Evolutionary conservation across 768 basidiomycete species (phyloP), one percentile per base, ranked within the genome.

Genomic region (Termitomyces sp.): DNA sequence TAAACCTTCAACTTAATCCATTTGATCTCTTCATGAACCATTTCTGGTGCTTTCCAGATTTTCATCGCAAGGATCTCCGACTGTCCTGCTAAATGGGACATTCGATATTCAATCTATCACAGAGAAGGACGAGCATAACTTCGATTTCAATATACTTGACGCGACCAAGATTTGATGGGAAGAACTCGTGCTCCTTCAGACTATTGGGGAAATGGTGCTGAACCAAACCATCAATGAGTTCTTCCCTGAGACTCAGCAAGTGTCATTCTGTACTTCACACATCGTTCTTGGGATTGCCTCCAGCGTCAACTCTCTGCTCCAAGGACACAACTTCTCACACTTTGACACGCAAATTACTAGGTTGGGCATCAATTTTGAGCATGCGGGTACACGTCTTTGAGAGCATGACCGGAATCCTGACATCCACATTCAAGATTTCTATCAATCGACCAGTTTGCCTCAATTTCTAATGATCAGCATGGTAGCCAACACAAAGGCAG

Each of bases 181-280:
- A 68, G 89, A 93, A 55, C 69, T 87, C 3, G 85, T 94, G 0
- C 92, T 93, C 0, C 75, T 95, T 14, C 77, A 88, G 63, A 76
- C 82, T 61, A 87, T 95, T 49, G 93, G 93, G 34, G 88, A 89
- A 68, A 72, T 95, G 64, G 81, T 85, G 2, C 69, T 90, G 34
- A 76, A 89, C 64, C 76, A 82, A 24, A 77, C 72, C 0, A 85
- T 87, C 26, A 82, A 88, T 53, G 89, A 91, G 64, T 95, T 82
- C 74, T 95, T 95, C 74, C 74, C 91, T 12, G 92, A 95, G 74
- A 85, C 85, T 6, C 93, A 96, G 72, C 93, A 94, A 71, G 87
- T 87, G 53, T 93, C 93, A 0, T 95, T 93, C 71, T 95, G 91
- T 71, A 95, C 92, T 1, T 75, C 74, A 30, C 85, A 87, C 49